Percentiles rank a stretch among this genome's conserved stretches.
Conservation (phyloP, 768 basidiomycete species). For the Lactifluus echinatus region DNA sequence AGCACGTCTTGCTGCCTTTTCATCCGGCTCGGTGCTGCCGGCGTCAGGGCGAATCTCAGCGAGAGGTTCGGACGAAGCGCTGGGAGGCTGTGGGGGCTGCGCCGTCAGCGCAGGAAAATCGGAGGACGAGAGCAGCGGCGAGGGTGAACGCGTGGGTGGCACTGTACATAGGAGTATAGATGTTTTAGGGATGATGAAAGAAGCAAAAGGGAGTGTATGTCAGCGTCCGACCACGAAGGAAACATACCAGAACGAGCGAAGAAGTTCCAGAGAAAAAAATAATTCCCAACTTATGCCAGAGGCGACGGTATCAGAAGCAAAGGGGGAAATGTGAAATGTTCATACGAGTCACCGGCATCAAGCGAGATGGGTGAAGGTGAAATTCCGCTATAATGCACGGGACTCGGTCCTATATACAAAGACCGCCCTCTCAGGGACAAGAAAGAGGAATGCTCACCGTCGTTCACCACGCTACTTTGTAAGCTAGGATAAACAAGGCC, state of each 20-base stretch:
- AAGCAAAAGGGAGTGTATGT: constrained; percentile 16
- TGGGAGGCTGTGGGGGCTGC: constrained; percentile 27
- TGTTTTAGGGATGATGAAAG: constrained; percentile 24
- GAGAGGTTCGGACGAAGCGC: constrained; percentile 24
- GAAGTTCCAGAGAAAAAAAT: not conserved
- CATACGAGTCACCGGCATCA: constrained; percentile 1
- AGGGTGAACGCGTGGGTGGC: constrained; percentile 22
- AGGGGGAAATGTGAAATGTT: not conserved
- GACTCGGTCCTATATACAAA: constrained; percentile 12
- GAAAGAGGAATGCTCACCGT: constrained; percentile 13
- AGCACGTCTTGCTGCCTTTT: constrained; percentile 34
- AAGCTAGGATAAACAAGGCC: constrained; percentile 42
- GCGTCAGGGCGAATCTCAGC: constrained; percentile 26
- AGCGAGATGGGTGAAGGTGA: too few species aligned
- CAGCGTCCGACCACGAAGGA: constrained; percentile 15
- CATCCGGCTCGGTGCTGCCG: constrained; percentile 30
- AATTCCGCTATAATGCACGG: constrained; percentile 8
- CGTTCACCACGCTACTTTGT: constrained; percentile 22
- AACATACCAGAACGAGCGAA: constrained; percentile 18
- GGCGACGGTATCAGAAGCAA: not conserved
- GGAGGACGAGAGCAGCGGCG: constrained; percentile 48
- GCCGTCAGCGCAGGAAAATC: constrained; percentile 70
- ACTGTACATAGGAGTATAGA: constrained; percentile 18
- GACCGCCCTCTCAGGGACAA: not conserved
- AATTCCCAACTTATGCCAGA: not conserved